Evolutionary conservation across 352 stramenopile genomes (phyloP).

Genomic region (Aphanomyces astaci): DNA sequence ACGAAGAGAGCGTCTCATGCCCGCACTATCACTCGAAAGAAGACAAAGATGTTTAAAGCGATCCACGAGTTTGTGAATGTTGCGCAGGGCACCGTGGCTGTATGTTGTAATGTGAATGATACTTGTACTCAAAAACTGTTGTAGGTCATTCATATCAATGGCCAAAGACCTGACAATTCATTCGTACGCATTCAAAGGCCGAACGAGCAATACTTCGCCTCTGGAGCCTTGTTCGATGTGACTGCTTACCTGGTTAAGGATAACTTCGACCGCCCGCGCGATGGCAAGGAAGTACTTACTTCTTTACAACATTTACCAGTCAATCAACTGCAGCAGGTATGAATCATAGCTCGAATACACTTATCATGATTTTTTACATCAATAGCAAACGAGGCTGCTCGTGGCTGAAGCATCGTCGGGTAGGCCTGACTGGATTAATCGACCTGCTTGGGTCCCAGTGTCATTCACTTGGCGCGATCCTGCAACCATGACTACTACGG

Average conservation of each 20-base stretch:
- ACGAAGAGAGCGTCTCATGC: not conserved
- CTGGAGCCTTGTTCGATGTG: not conserved
- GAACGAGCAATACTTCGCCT: not conserved
- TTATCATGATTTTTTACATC: not conserved
- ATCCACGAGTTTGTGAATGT: not conserved
- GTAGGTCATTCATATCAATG: not conserved
- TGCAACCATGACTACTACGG: not conserved
- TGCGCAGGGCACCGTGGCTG: too few species aligned
- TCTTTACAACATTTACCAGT: not conserved
- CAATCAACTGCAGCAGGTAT: not conserved
- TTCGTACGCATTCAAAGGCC: not conserved
- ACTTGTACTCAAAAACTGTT: too few species aligned
- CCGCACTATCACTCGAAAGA: not conserved
- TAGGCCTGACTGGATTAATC: not conserved
- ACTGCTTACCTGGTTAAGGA: not conserved
- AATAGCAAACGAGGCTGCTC: not conserved
- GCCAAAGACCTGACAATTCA: not conserved
- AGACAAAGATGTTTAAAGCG: not conserved
- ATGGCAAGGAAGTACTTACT: not conserved
- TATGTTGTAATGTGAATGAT: too few species aligned
- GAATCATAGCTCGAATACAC: not conserved
- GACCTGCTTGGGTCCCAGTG: not conserved
- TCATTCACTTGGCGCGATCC: not conserved
- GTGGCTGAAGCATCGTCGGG: not conserved
- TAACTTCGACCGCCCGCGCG: not conserved